Evolutionary conservation across 768 basidiomycete species (phyloP), one percentile per base, ranked within the genome.

Genomic region (Naematelia encephala): DNA sequence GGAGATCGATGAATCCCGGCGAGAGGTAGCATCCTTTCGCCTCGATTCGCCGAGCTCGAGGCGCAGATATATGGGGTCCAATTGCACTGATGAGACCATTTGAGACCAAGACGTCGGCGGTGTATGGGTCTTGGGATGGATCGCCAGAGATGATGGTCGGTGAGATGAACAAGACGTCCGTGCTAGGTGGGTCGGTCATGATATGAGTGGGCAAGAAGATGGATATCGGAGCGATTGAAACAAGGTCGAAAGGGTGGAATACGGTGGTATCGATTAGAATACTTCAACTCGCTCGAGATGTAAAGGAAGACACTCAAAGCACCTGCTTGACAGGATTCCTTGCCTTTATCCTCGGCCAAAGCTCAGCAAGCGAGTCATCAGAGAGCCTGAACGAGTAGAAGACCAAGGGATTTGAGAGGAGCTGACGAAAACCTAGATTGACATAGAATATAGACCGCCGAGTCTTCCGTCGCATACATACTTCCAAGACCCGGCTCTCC

Each of bases 1-100:
- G 74, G 58, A 76, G 62, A 54, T 76, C 74, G 48, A 76, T 74
- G 59, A 76, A 76, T 1, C 74, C 74, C 22, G 74, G 74, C 28
- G 63, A 64, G 1, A 76, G 58, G 12, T 63, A 57, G 19, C 52
- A 59, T 21, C 72, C 72, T n/a, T 51, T 54, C 1, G 61, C 59
- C 3, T 66, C 62, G 42, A 70, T 54, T 2, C 22, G 19, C 28
- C 59, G 34, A 2, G 52, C 51, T 14, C 49, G 28, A 1, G 44
- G 19, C 16, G 51, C 16, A 25, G 3, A 1, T 50, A 60, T 21
- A 30, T 28, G n/a, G 2, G 44, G 11, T 0, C 28, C 66, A 23
- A 74, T 72, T 4, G n/a, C n/a, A 5, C 43, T 30, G 43, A 74
- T 72, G 2, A 65, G n/a, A 19, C 70, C 70, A 21, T 61, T 21